Percentiles rank a stretch among this genome's conserved stretches.
Conservation (phyloP, 2,329 filamentous ascomycete species). For the Beauveria scarabaeidicola region DNA sequence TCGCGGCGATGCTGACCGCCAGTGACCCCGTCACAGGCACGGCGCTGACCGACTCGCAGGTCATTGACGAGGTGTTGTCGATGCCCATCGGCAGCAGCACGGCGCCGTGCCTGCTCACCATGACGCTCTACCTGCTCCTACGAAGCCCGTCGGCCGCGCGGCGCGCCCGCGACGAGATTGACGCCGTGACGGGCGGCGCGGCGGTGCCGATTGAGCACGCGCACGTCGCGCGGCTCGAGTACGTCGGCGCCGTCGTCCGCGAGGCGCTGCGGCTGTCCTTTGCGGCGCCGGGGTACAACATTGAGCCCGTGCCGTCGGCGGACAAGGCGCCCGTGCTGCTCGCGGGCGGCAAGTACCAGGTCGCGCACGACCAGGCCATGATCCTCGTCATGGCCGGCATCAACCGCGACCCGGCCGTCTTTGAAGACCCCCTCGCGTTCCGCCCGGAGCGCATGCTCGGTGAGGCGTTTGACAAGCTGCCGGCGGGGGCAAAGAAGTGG, state of each 20-base stretch:
- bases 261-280: constrained; percentile 47
- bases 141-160: constrained; percentile 41
- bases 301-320: constrained; percentile 34
- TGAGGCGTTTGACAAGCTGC: constrained; percentile 33
- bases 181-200: constrained; percentile 38
- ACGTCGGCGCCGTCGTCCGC: constrained; percentile 44
- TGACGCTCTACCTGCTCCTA: constrained; percentile 41
- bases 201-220: constrained; percentile 38
- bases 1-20: constrained; percentile 50
- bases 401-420: constrained; percentile 40
- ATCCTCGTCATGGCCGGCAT: constrained; percentile 42
- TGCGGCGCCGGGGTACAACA: constrained; percentile 47
- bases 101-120: constrained; percentile 36
- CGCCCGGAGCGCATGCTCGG: constrained; percentile 42
- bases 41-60: constrained; percentile 47
- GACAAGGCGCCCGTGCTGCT: constrained; percentile 38
- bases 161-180: constrained; percentile 45
- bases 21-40: constrained; percentile 54
- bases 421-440: constrained; percentile 38
- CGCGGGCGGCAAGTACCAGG: constrained; percentile 38
- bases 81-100: constrained; percentile 54
- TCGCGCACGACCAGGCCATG: constrained; percentile 40
- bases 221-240: constrained; percentile 43
- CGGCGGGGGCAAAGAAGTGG: constrained; percentile 38
- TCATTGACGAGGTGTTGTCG: constrained; percentile 60